Evolutionary conservation across 768 basidiomycete genomes (phyloP).

Genomic region (Neoboletus magnificus): DNA sequence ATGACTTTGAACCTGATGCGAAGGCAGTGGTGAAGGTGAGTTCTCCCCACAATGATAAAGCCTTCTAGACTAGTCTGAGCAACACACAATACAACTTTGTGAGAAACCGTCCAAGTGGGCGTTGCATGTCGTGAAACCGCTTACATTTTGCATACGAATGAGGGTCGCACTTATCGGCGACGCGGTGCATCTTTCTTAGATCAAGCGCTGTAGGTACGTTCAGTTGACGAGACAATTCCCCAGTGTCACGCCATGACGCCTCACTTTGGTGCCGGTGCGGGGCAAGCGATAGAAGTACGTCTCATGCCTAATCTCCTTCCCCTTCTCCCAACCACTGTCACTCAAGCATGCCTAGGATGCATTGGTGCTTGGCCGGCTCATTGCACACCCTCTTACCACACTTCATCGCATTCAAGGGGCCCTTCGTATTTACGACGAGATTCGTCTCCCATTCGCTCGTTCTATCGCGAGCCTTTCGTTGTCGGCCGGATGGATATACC

Average conservation of each 20-base stretch:
- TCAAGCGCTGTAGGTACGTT: too few species aligned
- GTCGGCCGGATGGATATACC: slow-evolving; percentile 15
- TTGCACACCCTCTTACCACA: slow-evolving; percentile 2
- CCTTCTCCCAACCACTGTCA: not conserved
- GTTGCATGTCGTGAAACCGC: slow-evolving; percentile 39
- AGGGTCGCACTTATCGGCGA: slow-evolving; percentile 50
- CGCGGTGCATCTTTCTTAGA: slow-evolving; percentile 32
- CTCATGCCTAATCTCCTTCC: not conserved
- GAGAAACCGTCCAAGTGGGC: slow-evolving; percentile 42
- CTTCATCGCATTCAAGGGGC: not conserved
- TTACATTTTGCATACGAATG: slow-evolving; percentile 38
- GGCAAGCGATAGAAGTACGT: slow-evolving; percentile 26
- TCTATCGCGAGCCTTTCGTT: slow-evolving; percentile 15
- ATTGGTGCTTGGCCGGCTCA: not conserved
- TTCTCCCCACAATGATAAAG: not conserved
- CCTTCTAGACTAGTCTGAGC: not conserved
- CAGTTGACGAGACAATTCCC: not conserved
- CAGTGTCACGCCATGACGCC: slow-evolving; percentile 29
- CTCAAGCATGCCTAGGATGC: slow-evolving; percentile 8
- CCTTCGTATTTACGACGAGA: slow-evolving; percentile 12
- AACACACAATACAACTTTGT: slow-evolving; percentile 27
- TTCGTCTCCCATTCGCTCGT: slow-evolving; percentile 14
- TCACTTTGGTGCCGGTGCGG: slow-evolving; percentile 23
- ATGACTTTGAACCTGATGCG: slow-evolving; percentile 39
- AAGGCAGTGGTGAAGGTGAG: slow-evolving; percentile 28